A percentile compares a stretch with the other conserved stretches of the same genome.
phyloP scores from a whole-genome alignment of 768 basidiomycete genomes.

The Botryobasidium botryosum region DNA sequence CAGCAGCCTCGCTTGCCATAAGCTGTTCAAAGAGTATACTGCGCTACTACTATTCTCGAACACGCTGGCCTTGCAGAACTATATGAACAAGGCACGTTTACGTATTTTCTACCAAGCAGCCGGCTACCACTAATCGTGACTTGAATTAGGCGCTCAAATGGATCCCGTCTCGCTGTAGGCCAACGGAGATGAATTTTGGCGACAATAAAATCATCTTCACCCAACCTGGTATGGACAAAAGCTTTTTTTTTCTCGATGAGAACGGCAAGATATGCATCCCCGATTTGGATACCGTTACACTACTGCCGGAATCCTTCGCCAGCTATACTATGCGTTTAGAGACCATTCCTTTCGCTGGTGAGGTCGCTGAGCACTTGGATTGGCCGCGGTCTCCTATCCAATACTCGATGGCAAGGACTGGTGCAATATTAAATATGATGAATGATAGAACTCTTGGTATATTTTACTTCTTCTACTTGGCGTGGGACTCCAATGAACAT shows the following conservation, averaged over 20 bases:
- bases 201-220: conserved; percentile 18
- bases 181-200: conserved; percentile 12
- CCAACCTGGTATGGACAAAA: conserved; percentile 18
- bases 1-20: conserved; percentile 13
- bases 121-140: background rate
- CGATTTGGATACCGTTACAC: conserved; percentile 17
- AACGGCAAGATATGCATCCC: conserved; percentile 16
- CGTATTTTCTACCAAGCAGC: conserved; percentile 6
- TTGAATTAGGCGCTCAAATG: conserved; percentile 7
- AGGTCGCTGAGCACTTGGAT: background rate
- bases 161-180: conserved; percentile 3
- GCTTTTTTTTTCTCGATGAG: conserved; percentile 19
- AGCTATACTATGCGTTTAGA: conserved; percentile 8
- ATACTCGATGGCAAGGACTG: conserved; percentile 5
- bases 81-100: conserved; percentile 12
- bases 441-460: conserved; percentile 9
- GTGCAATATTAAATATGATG: conserved; percentile 6
- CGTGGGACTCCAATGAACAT: conserved; percentile 1
- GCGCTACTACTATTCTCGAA: conserved; percentile 13
- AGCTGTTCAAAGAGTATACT: conserved; percentile 13
- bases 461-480: conserved; percentile 2
- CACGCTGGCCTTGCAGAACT: conserved; percentile 10
- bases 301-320: conserved; percentile 17
- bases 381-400: conserved; percentile 2
- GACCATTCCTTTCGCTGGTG: background rate